Evolutionary conservation across 768 basidiomycete genomes (phyloP), one percentile per base, ranked within the genome.

Genomic region (Naganishia vishniacii): DNA sequence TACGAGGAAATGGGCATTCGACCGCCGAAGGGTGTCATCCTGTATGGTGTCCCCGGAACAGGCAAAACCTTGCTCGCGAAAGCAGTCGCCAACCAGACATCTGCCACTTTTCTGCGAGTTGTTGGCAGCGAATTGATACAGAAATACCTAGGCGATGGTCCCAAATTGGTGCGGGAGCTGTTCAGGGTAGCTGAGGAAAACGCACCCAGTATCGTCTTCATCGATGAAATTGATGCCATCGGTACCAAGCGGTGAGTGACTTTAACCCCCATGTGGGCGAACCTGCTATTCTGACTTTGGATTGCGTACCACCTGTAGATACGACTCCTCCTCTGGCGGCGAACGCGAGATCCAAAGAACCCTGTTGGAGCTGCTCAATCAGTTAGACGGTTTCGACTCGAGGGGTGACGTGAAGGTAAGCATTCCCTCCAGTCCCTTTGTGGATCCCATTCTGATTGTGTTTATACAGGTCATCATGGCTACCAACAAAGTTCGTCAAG

Each of bases 1-100:
- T 99, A 98, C 79, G 94, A 98, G 79, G 94, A 98, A 81, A 98
- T 99, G 95, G 95, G 95, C 62, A 98, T 99, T 79, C 88, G 88
- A 72, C 95, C 94, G n/a, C 95, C 95, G 23, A 98, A 98, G 78
- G 95, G 95, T 80, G 94, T 99, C 74, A 98, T 99, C 69, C 84
- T 99, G 1, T 99, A 98, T 73, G 95, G 95, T 68, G 94, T 94
- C 3, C 95, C 95, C 0, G 95, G 95, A 61, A 98, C 94, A 13
- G 95, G 95, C 61, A 99, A 99, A 80, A 99, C 95, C 0, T 84
- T 99, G 0, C 84, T 99, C 1, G 95, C 95, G 18, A 97, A 95
- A 76, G 94, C 94, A 0, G 92, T 97, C 9, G 93, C 94, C 31
- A 95, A 97, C 76, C 93, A 97, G 79, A 98, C 94, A 41, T 95